Evolutionary conservation across 257 asterid genomes (phyloP).

Genomic region (Penstemon davidsonii): DNA sequence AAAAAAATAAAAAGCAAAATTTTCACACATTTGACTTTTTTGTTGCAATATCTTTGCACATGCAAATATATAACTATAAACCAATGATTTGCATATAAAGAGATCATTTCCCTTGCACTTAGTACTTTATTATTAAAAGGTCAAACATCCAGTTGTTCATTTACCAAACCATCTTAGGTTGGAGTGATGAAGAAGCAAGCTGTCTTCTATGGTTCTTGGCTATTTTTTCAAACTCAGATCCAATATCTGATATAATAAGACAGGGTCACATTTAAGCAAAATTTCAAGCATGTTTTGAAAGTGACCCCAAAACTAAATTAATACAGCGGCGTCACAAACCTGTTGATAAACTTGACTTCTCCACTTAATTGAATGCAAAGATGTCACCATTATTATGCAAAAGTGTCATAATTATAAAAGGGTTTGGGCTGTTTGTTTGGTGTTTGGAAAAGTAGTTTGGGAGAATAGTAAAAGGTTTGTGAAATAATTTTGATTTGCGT

Average conservation of each 20-base stretch:
- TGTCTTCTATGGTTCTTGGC: constrained; percentile 5
- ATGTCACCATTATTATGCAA: constrained; percentile 16
- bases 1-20: too few species aligned
- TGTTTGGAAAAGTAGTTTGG: too few species aligned
- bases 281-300: constrained; percentile 34
- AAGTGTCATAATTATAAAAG: neutral
- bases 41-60: constrained; percentile 2
- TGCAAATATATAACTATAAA: neutral
- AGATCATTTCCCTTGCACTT: neutral
- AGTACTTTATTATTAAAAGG: constrained; percentile 8
- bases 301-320: constrained; percentile 15
- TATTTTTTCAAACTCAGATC: neutral
- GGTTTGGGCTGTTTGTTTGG: neutral
- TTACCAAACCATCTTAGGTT: constrained; percentile 33
- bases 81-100: neutral
- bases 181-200: constrained; percentile 29
- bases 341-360: neutral
- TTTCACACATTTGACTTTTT: too few species aligned
- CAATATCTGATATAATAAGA: neutral
- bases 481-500: too few species aligned
- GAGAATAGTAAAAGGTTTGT: too few species aligned
- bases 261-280: neutral
- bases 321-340: constrained; percentile 11
- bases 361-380: constrained; percentile 22
- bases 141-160: constrained; percentile 27